Conservation (phyloP, 768 basidiomycete genomes). For the Auricularia cornea region DNA sequence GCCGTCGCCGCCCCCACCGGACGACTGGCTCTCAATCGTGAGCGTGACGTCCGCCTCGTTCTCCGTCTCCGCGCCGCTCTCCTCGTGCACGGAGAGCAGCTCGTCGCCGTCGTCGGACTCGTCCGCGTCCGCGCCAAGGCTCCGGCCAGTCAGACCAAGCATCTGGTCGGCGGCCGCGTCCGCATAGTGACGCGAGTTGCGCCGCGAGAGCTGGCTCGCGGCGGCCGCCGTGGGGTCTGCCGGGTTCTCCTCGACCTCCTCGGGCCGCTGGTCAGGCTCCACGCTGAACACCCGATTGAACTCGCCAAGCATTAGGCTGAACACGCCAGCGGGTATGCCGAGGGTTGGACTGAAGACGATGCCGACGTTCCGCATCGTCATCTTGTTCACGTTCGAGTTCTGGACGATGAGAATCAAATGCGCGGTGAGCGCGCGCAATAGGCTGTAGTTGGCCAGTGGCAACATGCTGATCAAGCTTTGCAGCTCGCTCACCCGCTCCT, state of each 20-base stretch:
- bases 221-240: constrained; percentile 6
- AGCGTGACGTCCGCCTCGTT: constrained; percentile 29
- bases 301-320: constrained; percentile 88
- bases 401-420: constrained; percentile 93
- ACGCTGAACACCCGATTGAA: constrained; percentile 93
- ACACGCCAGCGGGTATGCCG: constrained; percentile 95
- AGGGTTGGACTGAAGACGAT: constrained; percentile 98
- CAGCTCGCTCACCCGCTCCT: constrained; percentile 83
- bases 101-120: constrained; percentile 60
- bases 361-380: constrained; percentile 97
- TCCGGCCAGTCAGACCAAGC: constrained; percentile 68
- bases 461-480: constrained; percentile 78
- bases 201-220: constrained; percentile 27
- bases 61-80: constrained; percentile 68
- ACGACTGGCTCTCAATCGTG: constrained; percentile 32
- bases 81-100: constrained; percentile 56
- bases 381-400: constrained; percentile 86
- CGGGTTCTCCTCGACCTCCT: constrained; percentile 14
- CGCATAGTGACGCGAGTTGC: constrained; percentile 80
- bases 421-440: constrained; percentile 88
- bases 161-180: constrained; percentile 76
- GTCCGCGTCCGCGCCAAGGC: constrained; percentile 49
- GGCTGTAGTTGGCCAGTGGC: constrained; percentile 86
- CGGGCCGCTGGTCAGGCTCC: constrained; percentile 28
- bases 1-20: neutral